These are phyloP conservation scores for Cordyceps militaris DNA, from an alignment of 2,329 filamentous ascomycete genomes.

Conservation along the genomic window DNA sequence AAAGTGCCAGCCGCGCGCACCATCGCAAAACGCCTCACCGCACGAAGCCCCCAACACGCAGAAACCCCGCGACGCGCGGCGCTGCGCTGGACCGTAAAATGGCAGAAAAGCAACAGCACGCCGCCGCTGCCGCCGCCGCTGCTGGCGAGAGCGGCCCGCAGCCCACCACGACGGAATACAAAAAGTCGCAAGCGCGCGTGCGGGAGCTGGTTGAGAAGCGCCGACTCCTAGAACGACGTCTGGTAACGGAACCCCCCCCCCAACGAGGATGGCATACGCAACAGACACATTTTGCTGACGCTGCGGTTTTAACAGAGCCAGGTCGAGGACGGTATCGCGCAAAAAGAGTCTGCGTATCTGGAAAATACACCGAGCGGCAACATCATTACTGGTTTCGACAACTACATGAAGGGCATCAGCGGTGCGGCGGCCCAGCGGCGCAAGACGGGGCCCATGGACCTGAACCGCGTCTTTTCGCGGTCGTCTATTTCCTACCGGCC, in stretches of 20 bases:
- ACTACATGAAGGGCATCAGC: slow-evolving; percentile 84
- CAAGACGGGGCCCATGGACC: slow-evolving; percentile 58
- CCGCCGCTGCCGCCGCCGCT: slow-evolving; percentile 6
- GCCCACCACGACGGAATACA: slow-evolving; percentile 39
- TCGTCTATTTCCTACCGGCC: slow-evolving; percentile 57
- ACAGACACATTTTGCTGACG: neutral
- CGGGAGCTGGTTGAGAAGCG: slow-evolving; percentile 41
- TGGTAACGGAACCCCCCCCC: slow-evolving; percentile 24
- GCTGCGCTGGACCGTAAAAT: slow-evolving; percentile 16
- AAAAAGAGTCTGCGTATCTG: slow-evolving; percentile 80
- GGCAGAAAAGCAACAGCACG: slow-evolving; percentile 27
- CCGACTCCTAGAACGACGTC: slow-evolving; percentile 29
- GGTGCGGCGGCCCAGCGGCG: slow-evolving; percentile 57
- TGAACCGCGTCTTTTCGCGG: slow-evolving; percentile 66
- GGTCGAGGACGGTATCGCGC: slow-evolving; percentile 72
- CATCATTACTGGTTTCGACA: slow-evolving; percentile 96
- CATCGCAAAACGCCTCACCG: neutral
- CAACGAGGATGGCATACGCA: neutral
- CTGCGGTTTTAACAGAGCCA: too few relatives aligned
- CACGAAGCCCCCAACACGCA: neutral
- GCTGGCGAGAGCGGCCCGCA: slow-evolving; percentile 19
- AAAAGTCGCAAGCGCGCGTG: slow-evolving; percentile 42
- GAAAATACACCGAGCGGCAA: slow-evolving; percentile 86
- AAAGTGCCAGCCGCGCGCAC: neutral
- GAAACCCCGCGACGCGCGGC: neutral